Evolutionary conservation across 306 rosid genomes (phyloP), one percentile per base, ranked within the genome.

Genomic region (apple (Malus domestica)): DNA sequence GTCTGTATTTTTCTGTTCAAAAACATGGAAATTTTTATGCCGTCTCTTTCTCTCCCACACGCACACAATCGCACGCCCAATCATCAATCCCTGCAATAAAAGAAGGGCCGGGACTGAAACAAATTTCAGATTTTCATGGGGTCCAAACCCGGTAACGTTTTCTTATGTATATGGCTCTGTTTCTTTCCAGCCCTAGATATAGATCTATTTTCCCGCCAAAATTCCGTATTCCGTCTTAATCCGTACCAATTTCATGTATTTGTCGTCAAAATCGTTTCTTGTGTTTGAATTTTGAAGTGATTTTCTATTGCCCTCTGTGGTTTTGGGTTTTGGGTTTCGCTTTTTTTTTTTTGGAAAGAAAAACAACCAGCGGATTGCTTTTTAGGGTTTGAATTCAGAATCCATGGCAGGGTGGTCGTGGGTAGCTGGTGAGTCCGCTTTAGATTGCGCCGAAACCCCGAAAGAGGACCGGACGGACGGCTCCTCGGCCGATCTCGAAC

Each of bases 141-240:
- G 72, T 74, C 63, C 33, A 63, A 33, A 66, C 68, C 33, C 23
- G 4, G 4, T 8, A 15, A 18, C 23, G 18, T 16, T 51, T 5
- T 51, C 55, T 14, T 49, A 38, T 38, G 42, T 7, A 38, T 38
- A 38, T 38, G 9, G 42, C 68, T 49, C 12, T 23, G 63, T 71
- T 64, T 83, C 42, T 38, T 73, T 58, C 13, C 71, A 82, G 78
- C 86, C 74, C 78, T 70, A 78, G 82, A 81, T 67, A 81, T 70
- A 78, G 72, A 62, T 80, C 63, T 23, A 20, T 71, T 84, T 89
- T 89, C 89, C 95, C 90, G 85, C 89, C 88, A 83, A 89, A 81
- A 79, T 2, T 29, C 38, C 52, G 29, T 40, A 10, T 82, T 86
- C 73, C 75, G 46, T 72, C 51, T 78, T 62, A 78, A 83, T 76